A percentile compares a stretch with the other conserved stretches of the same genome.
Conservation (phyloP, 306 rosid species). For the Cicer bijugum region DNA sequence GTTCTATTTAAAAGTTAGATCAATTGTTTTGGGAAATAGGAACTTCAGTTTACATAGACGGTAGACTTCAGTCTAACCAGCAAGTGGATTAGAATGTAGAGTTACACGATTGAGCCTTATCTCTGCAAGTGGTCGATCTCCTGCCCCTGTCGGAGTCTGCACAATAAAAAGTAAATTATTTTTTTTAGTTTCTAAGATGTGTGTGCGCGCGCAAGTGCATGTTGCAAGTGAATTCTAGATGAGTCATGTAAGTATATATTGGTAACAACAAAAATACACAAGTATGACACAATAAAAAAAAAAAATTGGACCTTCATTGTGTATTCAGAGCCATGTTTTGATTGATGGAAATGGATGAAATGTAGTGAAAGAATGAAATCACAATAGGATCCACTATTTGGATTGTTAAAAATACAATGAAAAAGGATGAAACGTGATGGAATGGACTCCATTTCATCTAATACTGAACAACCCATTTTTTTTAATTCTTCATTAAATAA, state of each 20-base stretch:
- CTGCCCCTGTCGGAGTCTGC: slow-evolving; percentile 92
- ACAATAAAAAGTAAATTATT: slow-evolving; percentile 24
- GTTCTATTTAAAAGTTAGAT: slow-evolving; percentile 17
- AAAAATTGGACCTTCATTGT: not conserved
- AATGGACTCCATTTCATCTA: not conserved
- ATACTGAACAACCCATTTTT: not conserved
- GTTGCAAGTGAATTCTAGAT: not conserved
- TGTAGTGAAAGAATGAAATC: not conserved
- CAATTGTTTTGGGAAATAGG: not conserved
- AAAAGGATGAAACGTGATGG: not conserved
- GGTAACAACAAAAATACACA: not conserved
- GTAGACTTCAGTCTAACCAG: slow-evolving; percentile 53
- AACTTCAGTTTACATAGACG: slow-evolving; percentile 9
- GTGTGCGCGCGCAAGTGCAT: not conserved
- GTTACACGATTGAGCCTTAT: slow-evolving; percentile 76
- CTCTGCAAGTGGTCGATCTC: slow-evolving; percentile 96
- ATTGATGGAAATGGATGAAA: not conserved
- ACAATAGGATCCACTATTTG: not conserved
- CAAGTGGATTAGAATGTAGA: slow-evolving; percentile 87
- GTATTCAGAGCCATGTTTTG: slow-evolving; percentile 3
- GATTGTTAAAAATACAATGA: not conserved
- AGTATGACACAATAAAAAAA: not conserved
- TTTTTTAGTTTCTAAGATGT: not conserved
- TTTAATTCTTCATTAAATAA: not conserved
- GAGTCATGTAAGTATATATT: not conserved